Percentiles rank a stretch among this genome's conserved stretches.
phyloP scores from a whole-genome alignment of 306 rosid genomes.

The Inga laurina region DNA sequence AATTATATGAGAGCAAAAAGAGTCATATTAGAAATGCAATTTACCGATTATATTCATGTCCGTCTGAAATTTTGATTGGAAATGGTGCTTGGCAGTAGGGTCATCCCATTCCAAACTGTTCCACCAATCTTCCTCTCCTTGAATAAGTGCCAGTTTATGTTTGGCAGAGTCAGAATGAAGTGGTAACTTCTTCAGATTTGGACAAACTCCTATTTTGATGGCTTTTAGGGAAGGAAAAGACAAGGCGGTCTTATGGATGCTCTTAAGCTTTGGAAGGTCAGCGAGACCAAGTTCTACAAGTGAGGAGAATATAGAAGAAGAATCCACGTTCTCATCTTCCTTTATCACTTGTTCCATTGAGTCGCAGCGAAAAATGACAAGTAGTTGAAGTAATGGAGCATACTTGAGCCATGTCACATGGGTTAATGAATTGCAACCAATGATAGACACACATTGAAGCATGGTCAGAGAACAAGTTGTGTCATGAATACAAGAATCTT shows the following conservation, averaged over 20 bases:
- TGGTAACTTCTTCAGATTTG: background rate
- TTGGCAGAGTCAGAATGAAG: background rate
- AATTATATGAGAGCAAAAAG: no score
- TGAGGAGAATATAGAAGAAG: background rate
- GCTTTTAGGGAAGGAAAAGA: background rate
- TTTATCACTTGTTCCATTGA: background rate
- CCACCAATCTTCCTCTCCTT: background rate
- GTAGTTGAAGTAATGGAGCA: background rate
- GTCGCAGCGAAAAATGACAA: accelerated
- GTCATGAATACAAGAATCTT: background rate
- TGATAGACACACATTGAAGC: background rate
- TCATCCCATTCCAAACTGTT: conserved; percentile 2
- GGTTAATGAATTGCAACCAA: accelerated
- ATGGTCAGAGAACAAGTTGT: background rate
- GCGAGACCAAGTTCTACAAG: background rate
- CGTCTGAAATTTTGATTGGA: background rate
- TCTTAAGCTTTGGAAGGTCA: background rate
- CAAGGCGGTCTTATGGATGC: background rate
- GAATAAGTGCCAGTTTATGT: background rate
- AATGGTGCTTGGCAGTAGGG: background rate
- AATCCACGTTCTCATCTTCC: background rate
- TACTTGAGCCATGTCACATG: background rate
- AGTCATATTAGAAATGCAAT: no score
- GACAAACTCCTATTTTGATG: accelerated
- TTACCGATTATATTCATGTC: no score